phyloP scores from a whole-genome alignment of 2,329 filamentous ascomycete species.

The Penicillium sp. region DNA sequence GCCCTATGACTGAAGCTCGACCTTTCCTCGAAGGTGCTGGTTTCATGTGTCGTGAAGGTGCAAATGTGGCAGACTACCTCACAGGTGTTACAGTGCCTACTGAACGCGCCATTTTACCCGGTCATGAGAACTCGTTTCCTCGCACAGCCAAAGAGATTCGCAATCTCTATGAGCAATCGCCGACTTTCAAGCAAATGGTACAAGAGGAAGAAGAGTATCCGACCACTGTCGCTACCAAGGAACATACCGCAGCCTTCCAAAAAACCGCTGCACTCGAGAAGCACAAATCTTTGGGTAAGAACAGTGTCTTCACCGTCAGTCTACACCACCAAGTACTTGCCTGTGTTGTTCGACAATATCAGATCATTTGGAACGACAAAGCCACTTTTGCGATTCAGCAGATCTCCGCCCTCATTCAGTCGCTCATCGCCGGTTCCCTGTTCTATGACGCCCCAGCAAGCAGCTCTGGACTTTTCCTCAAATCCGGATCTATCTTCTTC shows the following conservation, averaged over 20 bases:
- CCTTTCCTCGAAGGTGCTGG: slow-evolving; percentile 63
- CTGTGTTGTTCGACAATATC: slow-evolving; percentile 58
- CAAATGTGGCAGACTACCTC: slow-evolving; percentile 62
- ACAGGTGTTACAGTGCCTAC: slow-evolving; percentile 60
- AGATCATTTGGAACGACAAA: slow-evolving; percentile 62
- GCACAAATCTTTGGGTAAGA: slow-evolving; percentile 8
- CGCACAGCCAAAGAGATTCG: neutral
- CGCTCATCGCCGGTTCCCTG: slow-evolving; percentile 61
- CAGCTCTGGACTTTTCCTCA: slow-evolving; percentile 59
- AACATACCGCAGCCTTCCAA: neutral
- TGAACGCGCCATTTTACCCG: slow-evolving; percentile 39
- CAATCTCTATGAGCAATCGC: neutral
- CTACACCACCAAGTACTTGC: slow-evolving; percentile 56
- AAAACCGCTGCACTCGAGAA: neutral
- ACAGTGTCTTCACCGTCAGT: slow-evolving; percentile 54
- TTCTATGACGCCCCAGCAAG: slow-evolving; percentile 61
- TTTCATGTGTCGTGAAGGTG: slow-evolving; percentile 58
- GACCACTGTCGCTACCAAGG: neutral
- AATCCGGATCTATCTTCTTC: slow-evolving; percentile 61
- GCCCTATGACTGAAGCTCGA: slow-evolving; percentile 48
- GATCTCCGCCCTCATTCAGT: slow-evolving; percentile 54
- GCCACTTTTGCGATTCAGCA: slow-evolving; percentile 61
- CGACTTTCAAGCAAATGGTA: neutral
- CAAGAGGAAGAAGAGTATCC: neutral
- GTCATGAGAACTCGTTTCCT: slow-evolving; percentile 27